These are phyloP conservation scores for Barbatosphaeria neglecta DNA, from an alignment of 495 filamentous ascomycete genomes.

Conservation along the genomic window DNA sequence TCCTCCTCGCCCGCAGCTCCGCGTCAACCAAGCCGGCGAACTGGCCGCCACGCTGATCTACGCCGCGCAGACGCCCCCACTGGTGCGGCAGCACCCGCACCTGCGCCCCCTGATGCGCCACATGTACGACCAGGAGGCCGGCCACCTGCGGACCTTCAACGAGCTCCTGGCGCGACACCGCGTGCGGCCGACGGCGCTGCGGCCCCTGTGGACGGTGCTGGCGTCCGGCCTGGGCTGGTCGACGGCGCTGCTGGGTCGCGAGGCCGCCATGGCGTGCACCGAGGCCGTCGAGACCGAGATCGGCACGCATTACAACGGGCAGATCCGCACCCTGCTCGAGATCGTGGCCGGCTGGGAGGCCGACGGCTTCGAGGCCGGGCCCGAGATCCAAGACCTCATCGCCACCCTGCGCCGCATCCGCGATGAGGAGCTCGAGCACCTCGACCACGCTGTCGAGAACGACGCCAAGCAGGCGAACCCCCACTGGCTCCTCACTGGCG, in stretches of 20 bases:
- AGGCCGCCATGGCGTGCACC: constrained; percentile 97
- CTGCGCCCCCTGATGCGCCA: constrained; percentile 84
- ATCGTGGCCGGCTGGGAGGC: constrained; percentile 60
- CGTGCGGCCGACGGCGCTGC: constrained; percentile 86
- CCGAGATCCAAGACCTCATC: constrained; percentile 65
- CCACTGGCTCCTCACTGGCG: constrained; percentile 77
- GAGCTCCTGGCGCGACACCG: constrained; percentile 72
- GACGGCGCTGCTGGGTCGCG: constrained; percentile 79
- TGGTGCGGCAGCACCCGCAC: constrained; percentile 68
- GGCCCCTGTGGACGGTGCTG: constrained; percentile 78
- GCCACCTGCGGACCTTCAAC: constrained; percentile 81
- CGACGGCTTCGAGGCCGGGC: constrained; percentile 63
- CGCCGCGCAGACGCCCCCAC: constrained; percentile 62
- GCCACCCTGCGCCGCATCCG: constrained; percentile 67
- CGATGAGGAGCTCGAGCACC: constrained; percentile 93
- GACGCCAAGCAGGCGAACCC: constrained; percentile 81
- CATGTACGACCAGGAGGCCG: constrained; percentile 95
- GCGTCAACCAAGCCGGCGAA: constrained; percentile 86
- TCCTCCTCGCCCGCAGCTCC: constrained; percentile 47
- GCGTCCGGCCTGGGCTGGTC: constrained; percentile 80
- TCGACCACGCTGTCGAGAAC: constrained; percentile 89
- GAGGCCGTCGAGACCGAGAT: constrained; percentile 99
- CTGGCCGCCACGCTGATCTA: constrained; percentile 82
- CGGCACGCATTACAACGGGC: constrained; percentile 87
- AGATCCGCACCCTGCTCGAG: constrained; percentile 66